phyloP scores from a whole-genome alignment of 1,284 basidiomycete genomes.

The Leccinum laetum region DNA sequence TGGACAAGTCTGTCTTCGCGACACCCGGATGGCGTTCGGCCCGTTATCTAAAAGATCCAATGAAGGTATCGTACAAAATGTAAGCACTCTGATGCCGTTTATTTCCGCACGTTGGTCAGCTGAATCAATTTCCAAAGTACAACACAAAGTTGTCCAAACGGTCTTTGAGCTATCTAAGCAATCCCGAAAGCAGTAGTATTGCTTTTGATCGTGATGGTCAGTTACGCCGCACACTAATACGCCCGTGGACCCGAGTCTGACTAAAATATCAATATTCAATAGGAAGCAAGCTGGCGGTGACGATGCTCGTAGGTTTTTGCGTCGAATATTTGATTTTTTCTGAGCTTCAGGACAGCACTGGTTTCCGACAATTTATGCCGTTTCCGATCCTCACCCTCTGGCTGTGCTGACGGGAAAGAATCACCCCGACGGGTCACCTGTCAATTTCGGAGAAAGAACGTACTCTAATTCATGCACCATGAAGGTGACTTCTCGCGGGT shows the following conservation, averaged over 20 bases:
- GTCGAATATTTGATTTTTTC: neutral
- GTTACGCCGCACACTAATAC: constrained; percentile 16
- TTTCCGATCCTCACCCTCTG: constrained; percentile 65
- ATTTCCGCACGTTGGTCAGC: constrained; percentile 12
- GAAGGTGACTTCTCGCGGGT: constrained; percentile 47
- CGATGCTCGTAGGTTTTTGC: constrained; percentile 52
- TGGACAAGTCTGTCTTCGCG: constrained; percentile 65
- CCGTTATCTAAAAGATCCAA: constrained; percentile 40
- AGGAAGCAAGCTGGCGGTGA: constrained; percentile 64
- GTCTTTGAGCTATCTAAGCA: constrained; percentile 39
- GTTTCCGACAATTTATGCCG: constrained; percentile 65
- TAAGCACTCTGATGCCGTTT: constrained; percentile 26
- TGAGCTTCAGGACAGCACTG: constrained; percentile 46
- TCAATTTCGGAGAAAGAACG: constrained; percentile 44
- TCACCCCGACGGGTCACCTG: constrained; percentile 50
- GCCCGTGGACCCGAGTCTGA: constrained; percentile 6
- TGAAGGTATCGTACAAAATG: constrained; percentile 56
- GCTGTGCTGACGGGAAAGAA: constrained; percentile 62
- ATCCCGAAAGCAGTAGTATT: constrained; percentile 67
- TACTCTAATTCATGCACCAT: constrained; percentile 78
- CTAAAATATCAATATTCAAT: constrained; percentile 4
- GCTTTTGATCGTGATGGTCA: constrained; percentile 64
- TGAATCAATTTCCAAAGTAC: constrained; percentile 45
- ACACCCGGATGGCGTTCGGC: constrained; percentile 76
- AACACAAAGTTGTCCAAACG: constrained; percentile 58